Percentiles rank a stretch among this genome's conserved stretches.
Conservation (phyloP, 306 rosid genomes). For the Gleditsia sinensis region DNA sequence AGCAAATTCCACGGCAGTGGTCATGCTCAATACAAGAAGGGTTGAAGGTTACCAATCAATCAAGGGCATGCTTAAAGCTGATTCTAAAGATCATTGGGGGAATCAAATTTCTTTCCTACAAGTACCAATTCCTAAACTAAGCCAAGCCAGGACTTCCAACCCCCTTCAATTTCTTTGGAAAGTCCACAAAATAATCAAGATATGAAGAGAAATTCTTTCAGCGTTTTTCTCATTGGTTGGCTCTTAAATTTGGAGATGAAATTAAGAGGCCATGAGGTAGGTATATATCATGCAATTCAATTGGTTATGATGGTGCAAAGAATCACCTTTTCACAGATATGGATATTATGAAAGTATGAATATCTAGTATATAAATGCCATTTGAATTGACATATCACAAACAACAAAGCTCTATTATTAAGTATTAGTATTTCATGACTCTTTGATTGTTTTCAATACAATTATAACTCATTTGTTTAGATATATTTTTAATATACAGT, state of each 20-base stretch:
- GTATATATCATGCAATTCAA: background rate
- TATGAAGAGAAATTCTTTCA: constrained; percentile 45
- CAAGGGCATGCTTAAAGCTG: constrained; percentile 51
- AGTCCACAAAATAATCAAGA: constrained; percentile 41
- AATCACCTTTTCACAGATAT: background rate
- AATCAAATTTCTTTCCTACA: constrained; percentile 50
- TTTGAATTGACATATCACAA: too few relatives aligned
- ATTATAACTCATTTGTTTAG: too few relatives aligned
- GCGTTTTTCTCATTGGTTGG: constrained; percentile 35
- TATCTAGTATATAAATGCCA: too few relatives aligned
- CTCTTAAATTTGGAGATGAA: constrained; percentile 46
- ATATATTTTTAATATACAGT: too few relatives aligned
- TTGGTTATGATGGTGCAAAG: background rate
- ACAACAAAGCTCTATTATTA: too few relatives aligned
- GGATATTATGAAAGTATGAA: too few relatives aligned
- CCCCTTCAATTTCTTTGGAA: constrained; percentile 60
- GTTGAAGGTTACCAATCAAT: constrained; percentile 44
- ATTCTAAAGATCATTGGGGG: constrained; percentile 51
- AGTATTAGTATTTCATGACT: too few relatives aligned
- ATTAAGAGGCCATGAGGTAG: constrained; percentile 59
- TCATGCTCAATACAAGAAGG: constrained; percentile 60
- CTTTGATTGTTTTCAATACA: too few relatives aligned
- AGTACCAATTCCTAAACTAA: constrained; percentile 50
- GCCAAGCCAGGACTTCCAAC: constrained; percentile 28
- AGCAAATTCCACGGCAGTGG: constrained; percentile 48